These are phyloP conservation scores for Fomitopsis pulvina DNA, from an alignment of 768 basidiomycete species.

Conservation along the genomic window DNA sequence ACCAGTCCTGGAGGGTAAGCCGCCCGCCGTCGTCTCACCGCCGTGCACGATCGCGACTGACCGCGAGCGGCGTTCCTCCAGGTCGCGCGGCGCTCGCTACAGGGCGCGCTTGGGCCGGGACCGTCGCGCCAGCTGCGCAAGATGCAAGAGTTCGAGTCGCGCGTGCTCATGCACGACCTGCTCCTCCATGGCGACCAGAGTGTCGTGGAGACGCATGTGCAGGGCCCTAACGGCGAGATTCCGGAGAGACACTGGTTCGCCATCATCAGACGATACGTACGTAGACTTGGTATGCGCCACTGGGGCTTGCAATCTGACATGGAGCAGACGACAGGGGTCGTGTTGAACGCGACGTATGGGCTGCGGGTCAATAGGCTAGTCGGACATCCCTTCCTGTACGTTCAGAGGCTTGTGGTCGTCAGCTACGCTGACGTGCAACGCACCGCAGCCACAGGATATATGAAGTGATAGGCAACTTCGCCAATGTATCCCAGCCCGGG, in stretches of 20 bases:
- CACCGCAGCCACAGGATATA: constrained; percentile 20
- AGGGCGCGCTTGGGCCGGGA: constrained; percentile 19
- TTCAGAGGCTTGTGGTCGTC: neutral
- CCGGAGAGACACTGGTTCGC: constrained; percentile 25
- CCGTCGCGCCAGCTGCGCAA: constrained; percentile 22
- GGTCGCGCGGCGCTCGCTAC: constrained; percentile 19
- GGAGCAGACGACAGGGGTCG: constrained; percentile 1
- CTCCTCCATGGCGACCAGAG: constrained; percentile 10
- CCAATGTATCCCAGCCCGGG: constrained; percentile 20
- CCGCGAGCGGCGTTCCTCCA: constrained; percentile 1
- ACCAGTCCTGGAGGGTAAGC: constrained; percentile 23
- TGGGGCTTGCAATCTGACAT: neutral
- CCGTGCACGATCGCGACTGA: neutral
- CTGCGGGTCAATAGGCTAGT: neutral
- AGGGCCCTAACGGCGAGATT: neutral
- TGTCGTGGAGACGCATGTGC: neutral
- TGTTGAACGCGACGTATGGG: constrained; percentile 1
- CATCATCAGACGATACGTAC: constrained; percentile 23
- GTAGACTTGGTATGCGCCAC: neutral
- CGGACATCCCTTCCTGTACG: constrained; percentile 2
- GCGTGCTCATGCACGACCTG: constrained; percentile 20
- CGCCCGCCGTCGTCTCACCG: neutral
- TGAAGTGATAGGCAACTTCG: constrained; percentile 21
- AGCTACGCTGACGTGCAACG: neutral
- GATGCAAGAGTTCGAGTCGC: constrained; percentile 23